Evolutionary conservation across 805 yeast species (phyloP), one percentile per base, ranked within the genome.

Genomic region (Zygosaccharomyces kombuchaensis): DNA sequence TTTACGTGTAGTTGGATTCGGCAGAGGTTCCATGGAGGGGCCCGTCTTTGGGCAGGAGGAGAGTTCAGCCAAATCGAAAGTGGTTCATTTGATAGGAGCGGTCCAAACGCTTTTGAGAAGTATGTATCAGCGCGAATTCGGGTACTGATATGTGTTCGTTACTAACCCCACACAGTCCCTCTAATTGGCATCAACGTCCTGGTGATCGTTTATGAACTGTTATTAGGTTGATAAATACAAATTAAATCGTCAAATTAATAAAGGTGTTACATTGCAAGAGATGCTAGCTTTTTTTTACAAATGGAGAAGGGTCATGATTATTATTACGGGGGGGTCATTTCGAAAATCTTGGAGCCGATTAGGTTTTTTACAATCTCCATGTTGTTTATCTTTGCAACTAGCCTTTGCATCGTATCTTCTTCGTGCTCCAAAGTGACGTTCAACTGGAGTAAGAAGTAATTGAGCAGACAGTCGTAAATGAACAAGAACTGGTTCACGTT

Each of bases 91-190:
- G 48, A 83, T 86, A 34, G 73, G 83, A 29, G 89, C 95, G 6
- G 78, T 82, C 9, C 77, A 91, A 51, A 87, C 93, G 2, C 73
- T 86, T 46, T 73, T 84, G 72, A 73, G 95, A 57, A 76, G 78
- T 74, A 69, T 60, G 78, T 70, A 47, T 13, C 29, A 31, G 16
- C 19, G 17, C 21, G 13, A 26, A 19, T 36, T 21, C 9, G 16
- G 36, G 36, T 36, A 37, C 40, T 39, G 34, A 46, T 38, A 8
- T 19, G 14, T 41, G 3, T 14, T 34, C 42, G 21, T 13, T 29
- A 29, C 32, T 29, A 29, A 29, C 32, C 32, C 25, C 7, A 21
- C 10, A 23, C 26, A 74, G 77, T 87, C 39, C 90, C 91, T 9
- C 71, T 86, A 54, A 85, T 86, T 47, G 80, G 77, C 34, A 72